A percentile compares a stretch with the other conserved stretches of the same genome.
Conservation (phyloP, 2,329 filamentous ascomycete genomes). For the Colletotrichum echinochloae region DNA sequence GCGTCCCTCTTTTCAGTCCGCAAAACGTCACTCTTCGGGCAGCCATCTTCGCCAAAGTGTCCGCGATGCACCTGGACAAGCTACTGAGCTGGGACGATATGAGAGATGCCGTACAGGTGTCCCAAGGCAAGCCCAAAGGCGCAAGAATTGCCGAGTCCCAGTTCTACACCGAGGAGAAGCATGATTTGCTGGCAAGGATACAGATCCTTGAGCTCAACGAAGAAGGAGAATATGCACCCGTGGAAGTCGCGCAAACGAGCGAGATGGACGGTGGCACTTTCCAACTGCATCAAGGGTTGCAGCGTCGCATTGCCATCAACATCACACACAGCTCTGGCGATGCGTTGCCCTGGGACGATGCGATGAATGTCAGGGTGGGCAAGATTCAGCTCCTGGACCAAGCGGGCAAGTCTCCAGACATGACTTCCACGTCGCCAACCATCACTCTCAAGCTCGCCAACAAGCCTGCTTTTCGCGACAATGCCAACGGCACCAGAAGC, state of each 20-base stretch:
- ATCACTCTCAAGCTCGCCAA: constrained; percentile 82
- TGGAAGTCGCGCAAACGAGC: constrained; percentile 89
- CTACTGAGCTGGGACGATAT: constrained; percentile 99
- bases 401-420: constrained; percentile 85
- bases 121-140: constrained; percentile 66
- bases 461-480: constrained; percentile 82
- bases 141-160: constrained; percentile 86
- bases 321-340: constrained; percentile 94
- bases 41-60: constrained; percentile 91
- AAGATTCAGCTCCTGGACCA: constrained; percentile 86
- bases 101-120: constrained; percentile 78
- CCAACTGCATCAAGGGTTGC: constrained; percentile 94
- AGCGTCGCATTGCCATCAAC: constrained; percentile 87
- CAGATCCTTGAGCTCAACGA: constrained; percentile 94
- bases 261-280: constrained; percentile 91
- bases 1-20: constrained; percentile 82
- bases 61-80: constrained; percentile 95
- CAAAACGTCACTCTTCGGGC: constrained; percentile 82
- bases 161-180: constrained; percentile 92
- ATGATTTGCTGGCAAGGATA: constrained; percentile 89
- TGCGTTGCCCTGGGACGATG: constrained; percentile 87
- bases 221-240: constrained; percentile 88
- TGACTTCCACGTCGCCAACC: constrained; percentile 77
- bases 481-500: constrained; percentile 89
- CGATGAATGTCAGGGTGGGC: constrained; percentile 81